Evolutionary conservation across 108 stramenopile species (phyloP).

Genomic region (Cyclotella baltica): DNA sequence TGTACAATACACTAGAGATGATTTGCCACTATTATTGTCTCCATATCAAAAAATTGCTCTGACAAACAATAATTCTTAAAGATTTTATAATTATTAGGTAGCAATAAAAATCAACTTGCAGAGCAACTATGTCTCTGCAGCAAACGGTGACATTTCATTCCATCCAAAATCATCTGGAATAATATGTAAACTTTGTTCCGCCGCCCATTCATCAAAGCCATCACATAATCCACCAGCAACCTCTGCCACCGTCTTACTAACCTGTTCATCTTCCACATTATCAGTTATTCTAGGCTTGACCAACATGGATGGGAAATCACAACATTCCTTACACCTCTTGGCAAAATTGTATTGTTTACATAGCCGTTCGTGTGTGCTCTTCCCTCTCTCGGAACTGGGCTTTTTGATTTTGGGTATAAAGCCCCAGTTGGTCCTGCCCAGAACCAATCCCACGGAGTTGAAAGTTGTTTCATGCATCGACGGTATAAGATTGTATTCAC

Average conservation of each 20-base stretch:
- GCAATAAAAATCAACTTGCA: not conserved
- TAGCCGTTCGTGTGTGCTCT: conserved; percentile 70
- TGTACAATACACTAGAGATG: too few relatives aligned
- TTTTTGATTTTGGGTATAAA: conserved; percentile 72
- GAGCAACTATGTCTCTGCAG: conserved; percentile 18
- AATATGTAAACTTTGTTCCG: conserved; percentile 55
- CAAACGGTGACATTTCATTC: conserved; percentile 68
- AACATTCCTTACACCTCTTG: conserved; percentile 74
- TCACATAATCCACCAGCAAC: conserved; percentile 68
- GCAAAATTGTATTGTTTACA: conserved; percentile 85
- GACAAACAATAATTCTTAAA: not conserved
- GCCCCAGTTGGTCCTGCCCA: conserved; percentile 83
- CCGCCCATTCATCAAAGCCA: conserved; percentile 70
- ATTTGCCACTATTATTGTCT: too few relatives aligned
- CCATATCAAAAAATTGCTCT: too few relatives aligned
- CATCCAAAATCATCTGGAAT: conserved; percentile 80
- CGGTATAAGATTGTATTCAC: conserved; percentile 85
- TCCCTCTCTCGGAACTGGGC: conserved; percentile 64
- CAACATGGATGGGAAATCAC: conserved; percentile 64
- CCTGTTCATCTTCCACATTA: conserved; percentile 3
- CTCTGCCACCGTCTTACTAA: conserved; percentile 62
- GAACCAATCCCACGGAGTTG: conserved; percentile 69
- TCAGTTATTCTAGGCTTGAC: conserved; percentile 56
- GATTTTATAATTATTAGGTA: not conserved
- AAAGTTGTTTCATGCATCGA: conserved; percentile 67